Base-by-base conservation (phyloP, 768 basidiomycete species). In the Hygrocybe coccinea region DNA sequence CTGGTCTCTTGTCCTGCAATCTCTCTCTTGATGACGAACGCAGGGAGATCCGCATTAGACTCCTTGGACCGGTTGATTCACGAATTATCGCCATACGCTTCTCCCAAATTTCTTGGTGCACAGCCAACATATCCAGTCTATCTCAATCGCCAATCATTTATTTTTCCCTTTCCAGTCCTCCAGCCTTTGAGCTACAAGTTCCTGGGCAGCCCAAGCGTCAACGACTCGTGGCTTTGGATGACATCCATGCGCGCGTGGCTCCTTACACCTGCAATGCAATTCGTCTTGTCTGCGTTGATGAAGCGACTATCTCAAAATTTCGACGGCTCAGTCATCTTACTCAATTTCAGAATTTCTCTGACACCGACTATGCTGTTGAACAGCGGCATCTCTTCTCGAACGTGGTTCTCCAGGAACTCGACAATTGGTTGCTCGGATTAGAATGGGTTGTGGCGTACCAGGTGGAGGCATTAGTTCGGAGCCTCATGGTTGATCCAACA, bases 401-500 rank as follows among this genome's bases (percentile, higher is more conserved):
- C 8, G 25, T 22, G 7, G 66, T 66, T 2, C 62, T 80, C 44
- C 55, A 62, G 1, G 46, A 61, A 36, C 69, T 78, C 34, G 56
- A 67, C 10, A 19, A 12, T 2, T 75, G 74, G 68, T 62, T 80
- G 25, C 57, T 46, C 19, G 36, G 35, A 14, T 62, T 82, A 12
- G 65, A 74, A 8, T 85, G 79, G 80, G 58, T 59, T 39, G 72
- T 86, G n/a, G 77, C 82, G 0, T 86, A 84, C 59, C 85, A 87
- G 62, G 67, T 86, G 33, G 79, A 83, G 55, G 71, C 75, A 0
- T 62, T 79, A 14, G 50, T 76, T 17, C 69, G 69, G 22, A 71
- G 69, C 39, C 61, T 74, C 43, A 50, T 70, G 12, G 70, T 84
- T n/a, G 81, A 84, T 60, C 66, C 78, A 24, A 62, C 58, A 25